A percentile compares a stretch with the other conserved stretches of the same genome.
Conservation (phyloP, 2,329 filamentous ascomycete genomes). For the Zymoseptoria pseudotritici region DNA sequence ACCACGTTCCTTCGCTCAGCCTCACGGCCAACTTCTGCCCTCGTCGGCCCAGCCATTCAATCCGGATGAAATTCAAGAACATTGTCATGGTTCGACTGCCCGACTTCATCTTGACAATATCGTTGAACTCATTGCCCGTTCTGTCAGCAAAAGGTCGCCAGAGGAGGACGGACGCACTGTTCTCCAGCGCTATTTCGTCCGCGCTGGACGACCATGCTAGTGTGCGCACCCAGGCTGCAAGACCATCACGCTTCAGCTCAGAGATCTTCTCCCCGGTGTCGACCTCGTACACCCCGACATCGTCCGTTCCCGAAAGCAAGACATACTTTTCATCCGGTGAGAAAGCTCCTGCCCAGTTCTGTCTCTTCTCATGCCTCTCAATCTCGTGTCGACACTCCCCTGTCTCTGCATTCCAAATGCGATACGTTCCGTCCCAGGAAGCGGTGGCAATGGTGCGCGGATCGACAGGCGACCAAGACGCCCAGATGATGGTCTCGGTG, state of each 20-base stretch:
- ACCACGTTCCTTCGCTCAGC: constrained; percentile 2
- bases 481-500: constrained; percentile 16
- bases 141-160: constrained; percentile 4
- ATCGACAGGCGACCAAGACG: constrained; percentile 12
- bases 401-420: constrained; percentile 11
- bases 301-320: constrained; percentile 6
- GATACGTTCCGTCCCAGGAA: constrained; percentile 13
- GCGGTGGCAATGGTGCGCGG: constrained; percentile 12
- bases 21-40: constrained; percentile 4
- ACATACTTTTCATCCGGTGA: constrained; percentile 13
- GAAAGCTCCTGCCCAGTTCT: constrained; percentile 12
- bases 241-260: neutral
- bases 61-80: neutral
- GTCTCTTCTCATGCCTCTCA: constrained; percentile 3
- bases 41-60: constrained; percentile 3
- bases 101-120: neutral
- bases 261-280: neutral
- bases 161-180: neutral
- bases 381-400: constrained; percentile 8
- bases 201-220: constrained; percentile 4
- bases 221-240: constrained; percentile 2
- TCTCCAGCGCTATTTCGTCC: constrained; percentile 1
- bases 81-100: neutral
- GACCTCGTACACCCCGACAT: constrained; percentile 3
- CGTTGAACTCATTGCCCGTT: neutral